These are phyloP conservation scores for Chalciporus pseudorubinellus DNA, from an alignment of 768 basidiomycete genomes.

Conservation along the genomic window DNA sequence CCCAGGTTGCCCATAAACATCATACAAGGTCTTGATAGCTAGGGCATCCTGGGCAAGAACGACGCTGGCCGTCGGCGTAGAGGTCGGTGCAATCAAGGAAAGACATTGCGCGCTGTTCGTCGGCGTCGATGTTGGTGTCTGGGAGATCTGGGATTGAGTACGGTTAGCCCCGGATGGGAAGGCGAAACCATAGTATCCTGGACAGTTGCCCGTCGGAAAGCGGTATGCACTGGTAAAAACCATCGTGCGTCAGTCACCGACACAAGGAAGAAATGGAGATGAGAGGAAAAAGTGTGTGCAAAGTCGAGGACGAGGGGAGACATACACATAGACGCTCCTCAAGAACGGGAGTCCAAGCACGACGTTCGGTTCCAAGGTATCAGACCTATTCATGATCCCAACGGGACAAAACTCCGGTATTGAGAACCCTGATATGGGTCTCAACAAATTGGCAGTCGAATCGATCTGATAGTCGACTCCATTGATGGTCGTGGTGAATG, in stretches of 20 bases:
- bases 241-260: background rate
- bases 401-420: slow-evolving; percentile 17
- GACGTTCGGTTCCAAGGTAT: slow-evolving; percentile 12
- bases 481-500: slow-evolving; percentile 30
- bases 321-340: slow-evolving; percentile 33
- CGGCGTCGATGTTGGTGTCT: slow-evolving; percentile 27
- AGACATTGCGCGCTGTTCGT: slow-evolving; percentile 26
- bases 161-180: slow-evolving; percentile 29
- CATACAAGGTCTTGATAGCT: slow-evolving; percentile 4
- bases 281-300: too few species aligned
- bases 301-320: too few species aligned
- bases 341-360: slow-evolving; percentile 28
- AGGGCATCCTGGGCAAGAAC: slow-evolving; percentile 13
- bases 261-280: background rate
- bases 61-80: slow-evolving; percentile 24
- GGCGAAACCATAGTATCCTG: slow-evolving; percentile 33
- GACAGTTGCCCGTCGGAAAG: slow-evolving; percentile 29
- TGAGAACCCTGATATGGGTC: slow-evolving; percentile 1
- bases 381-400: slow-evolving; percentile 15
- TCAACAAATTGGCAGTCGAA: slow-evolving; percentile 19
- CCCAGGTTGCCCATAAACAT: slow-evolving; percentile 13
- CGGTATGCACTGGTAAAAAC: slow-evolving; percentile 26
- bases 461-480: slow-evolving; percentile 33
- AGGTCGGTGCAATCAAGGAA: slow-evolving; percentile 24
- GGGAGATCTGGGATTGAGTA: slow-evolving; percentile 27